These are phyloP conservation scores for Lachnellula cervina DNA, from an alignment of 2,329 filamentous ascomycete genomes.

Conservation along the genomic window DNA sequence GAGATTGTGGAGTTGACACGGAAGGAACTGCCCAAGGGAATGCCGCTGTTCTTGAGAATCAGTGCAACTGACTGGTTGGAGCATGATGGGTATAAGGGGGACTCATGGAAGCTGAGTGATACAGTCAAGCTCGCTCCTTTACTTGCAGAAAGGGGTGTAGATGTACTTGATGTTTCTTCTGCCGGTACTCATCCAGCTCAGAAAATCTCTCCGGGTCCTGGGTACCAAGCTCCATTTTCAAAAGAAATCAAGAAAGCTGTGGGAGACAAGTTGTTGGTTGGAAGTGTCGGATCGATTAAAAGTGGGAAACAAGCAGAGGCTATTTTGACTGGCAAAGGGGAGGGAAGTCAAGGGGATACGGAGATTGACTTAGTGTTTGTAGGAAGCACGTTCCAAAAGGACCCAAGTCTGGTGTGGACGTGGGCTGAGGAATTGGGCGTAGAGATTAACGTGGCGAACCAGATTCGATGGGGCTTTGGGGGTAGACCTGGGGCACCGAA, in stretches of 20 bases:
- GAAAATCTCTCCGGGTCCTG: conserved; percentile 54
- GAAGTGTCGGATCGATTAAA: conserved; percentile 46
- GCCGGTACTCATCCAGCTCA: conserved; percentile 60
- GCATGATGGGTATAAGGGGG: conserved; percentile 45
- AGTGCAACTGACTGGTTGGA: conserved; percentile 75
- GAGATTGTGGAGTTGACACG: conserved; percentile 63
- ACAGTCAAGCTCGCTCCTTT: conserved; percentile 57
- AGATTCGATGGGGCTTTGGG: conserved; percentile 53
- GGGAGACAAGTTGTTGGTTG: conserved; percentile 51
- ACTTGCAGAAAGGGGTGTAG: conserved; percentile 62
- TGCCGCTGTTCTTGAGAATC: conserved; percentile 70
- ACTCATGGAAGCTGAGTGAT: conserved; percentile 64
- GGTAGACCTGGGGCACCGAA: conserved; percentile 31
- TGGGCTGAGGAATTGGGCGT: conserved; percentile 51
- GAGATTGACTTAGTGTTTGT: conserved; percentile 46
- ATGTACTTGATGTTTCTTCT: conserved; percentile 68
- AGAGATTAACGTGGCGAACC: conserved; percentile 43
- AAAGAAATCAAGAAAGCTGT: conserved; percentile 67
- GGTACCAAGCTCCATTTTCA: conserved; percentile 68
- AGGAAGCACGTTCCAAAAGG: conserved; percentile 54
- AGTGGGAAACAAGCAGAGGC: conserved; percentile 42
- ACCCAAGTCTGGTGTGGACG: conserved; percentile 50
- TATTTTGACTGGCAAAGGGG: conserved; percentile 42
- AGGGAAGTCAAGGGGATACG: conserved; percentile 38
- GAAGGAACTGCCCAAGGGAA: conserved; percentile 55